Evolutionary conservation across 2,329 filamentous ascomycete genomes (phyloP).

Genomic region (Myriosclerotinia duriaeana): DNA sequence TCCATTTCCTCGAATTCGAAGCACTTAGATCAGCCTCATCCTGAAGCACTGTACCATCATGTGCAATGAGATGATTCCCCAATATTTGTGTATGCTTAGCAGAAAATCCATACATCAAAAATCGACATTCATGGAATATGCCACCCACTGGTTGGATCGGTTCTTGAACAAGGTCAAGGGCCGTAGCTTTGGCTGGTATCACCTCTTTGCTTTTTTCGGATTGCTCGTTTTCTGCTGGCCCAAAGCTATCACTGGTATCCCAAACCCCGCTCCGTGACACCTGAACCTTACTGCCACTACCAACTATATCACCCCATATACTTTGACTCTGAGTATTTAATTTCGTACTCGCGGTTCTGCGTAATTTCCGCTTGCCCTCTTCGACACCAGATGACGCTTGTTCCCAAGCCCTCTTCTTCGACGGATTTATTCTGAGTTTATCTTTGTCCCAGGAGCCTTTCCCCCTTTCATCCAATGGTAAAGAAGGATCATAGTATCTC

Average conservation of each 20-base stretch:
- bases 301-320: slow-evolving; percentile 89
- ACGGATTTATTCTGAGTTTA: slow-evolving; percentile 47
- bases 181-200: background rate
- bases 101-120: slow-evolving; percentile 47
- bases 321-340: slow-evolving; percentile 75
- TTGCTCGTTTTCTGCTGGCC: slow-evolving; percentile 2
- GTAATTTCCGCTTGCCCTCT: slow-evolving; percentile 73
- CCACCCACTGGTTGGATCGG: slow-evolving; percentile 33
- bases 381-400: slow-evolving; percentile 48
- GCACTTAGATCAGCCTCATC: slow-evolving; percentile 30
- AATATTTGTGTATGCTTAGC: slow-evolving; percentile 43
- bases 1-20: slow-evolving; percentile 24
- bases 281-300: slow-evolving; percentile 41
- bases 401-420: slow-evolving; percentile 61
- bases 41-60: slow-evolving; percentile 39
- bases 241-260: slow-evolving; percentile 29
- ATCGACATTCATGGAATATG: slow-evolving; percentile 46
- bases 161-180: slow-evolving; percentile 28
- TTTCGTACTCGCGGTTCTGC: slow-evolving; percentile 83
- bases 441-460: slow-evolving; percentile 70
- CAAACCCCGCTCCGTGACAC: slow-evolving; percentile 37
- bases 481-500: slow-evolving; percentile 72
- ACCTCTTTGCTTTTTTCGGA: slow-evolving; percentile 10
- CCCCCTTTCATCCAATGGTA: slow-evolving; percentile 71
- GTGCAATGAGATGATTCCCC: slow-evolving; percentile 41